Percentiles rank a stretch among this genome's conserved stretches.
These are phyloP conservation scores for Paraleonurus japonicus DNA, from an alignment of 257 asterid genomes.

Conservation along the genomic window DNA sequence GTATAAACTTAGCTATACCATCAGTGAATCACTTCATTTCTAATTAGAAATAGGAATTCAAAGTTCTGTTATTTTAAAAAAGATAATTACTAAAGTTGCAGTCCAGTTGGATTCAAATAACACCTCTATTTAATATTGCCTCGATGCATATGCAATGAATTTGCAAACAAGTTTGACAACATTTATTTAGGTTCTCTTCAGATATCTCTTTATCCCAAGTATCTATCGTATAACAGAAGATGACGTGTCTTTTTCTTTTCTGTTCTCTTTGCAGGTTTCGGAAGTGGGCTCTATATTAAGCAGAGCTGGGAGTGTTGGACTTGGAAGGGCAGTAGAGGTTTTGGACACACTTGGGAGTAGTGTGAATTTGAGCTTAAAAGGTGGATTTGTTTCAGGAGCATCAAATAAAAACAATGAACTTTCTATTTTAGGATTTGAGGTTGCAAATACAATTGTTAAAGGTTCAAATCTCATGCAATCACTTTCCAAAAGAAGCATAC, in stretches of 20 bases:
- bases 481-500: slow-evolving; percentile 57
- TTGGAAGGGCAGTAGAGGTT: slow-evolving; percentile 61
- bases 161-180: not conserved
- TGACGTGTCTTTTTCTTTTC: not conserved
- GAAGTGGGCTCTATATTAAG: slow-evolving; percentile 53
- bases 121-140: not conserved
- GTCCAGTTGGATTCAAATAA: not conserved
- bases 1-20: not conserved
- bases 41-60: not conserved
- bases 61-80: not conserved
- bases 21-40: not conserved
- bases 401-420: slow-evolving; percentile 56
- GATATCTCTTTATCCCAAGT: not conserved
- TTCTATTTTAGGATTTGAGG: slow-evolving; percentile 69
- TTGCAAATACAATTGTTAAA: slow-evolving; percentile 83
- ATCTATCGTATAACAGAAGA: too few species aligned
- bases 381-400: slow-evolving; percentile 57
- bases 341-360: slow-evolving; percentile 68
- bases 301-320: slow-evolving; percentile 59
- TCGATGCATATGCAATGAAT: not conserved
- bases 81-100: not conserved
- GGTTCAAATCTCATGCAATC: slow-evolving; percentile 69
- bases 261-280: slow-evolving; percentile 59
- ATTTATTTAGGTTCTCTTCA: not conserved
- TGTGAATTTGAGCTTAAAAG: slow-evolving; percentile 50